Evolutionary conservation across 768 basidiomycete genomes (phyloP).

Genomic region (Porpolomopsis calyptriformis): DNA sequence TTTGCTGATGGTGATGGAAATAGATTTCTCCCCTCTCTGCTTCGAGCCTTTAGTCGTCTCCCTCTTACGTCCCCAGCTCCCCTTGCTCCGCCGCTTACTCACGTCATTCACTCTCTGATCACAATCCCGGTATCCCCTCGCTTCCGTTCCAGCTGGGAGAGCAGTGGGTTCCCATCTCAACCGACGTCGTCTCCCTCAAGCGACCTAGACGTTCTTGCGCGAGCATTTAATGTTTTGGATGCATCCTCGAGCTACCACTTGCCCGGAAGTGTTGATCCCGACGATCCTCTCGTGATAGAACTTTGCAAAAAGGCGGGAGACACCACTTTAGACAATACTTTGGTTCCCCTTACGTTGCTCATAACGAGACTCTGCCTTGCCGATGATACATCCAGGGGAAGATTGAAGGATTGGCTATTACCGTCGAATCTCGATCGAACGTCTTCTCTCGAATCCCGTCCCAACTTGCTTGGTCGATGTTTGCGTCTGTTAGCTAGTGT

Average conservation of each 20-base stretch:
- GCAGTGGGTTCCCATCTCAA: too few species aligned
- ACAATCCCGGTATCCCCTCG: conserved; percentile 57
- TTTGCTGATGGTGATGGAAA: background rate
- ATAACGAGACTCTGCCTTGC: conserved; percentile 60
- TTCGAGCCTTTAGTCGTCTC: conserved; percentile 59
- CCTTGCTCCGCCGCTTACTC: conserved; percentile 62
- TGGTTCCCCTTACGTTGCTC: conserved; percentile 69
- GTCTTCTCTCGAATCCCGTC: conserved; percentile 57
- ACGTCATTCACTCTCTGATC: conserved; percentile 75
- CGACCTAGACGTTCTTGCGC: conserved; percentile 45
- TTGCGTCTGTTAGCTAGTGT: conserved; percentile 67
- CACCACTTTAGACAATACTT: conserved; percentile 60
- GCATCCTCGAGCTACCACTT: conserved; percentile 49
- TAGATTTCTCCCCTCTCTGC: conserved; percentile 56
- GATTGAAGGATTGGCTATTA: conserved; percentile 58
- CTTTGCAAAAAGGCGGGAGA: conserved; percentile 40
- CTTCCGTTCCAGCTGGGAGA: conserved; percentile 39
- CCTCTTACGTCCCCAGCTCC: conserved; percentile 54
- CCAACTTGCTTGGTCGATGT: conserved; percentile 69
- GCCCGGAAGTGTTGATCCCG: conserved; percentile 52
- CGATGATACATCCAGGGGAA: conserved; percentile 44
- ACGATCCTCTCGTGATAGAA: conserved; percentile 51
- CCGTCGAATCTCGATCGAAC: conserved; percentile 77
- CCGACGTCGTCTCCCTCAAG: too few species aligned
- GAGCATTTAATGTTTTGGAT: conserved; percentile 61